These are phyloP conservation scores for Oenanthe javanica DNA, from an alignment of 140 eudicot species.

Conservation along the genomic window DNA sequence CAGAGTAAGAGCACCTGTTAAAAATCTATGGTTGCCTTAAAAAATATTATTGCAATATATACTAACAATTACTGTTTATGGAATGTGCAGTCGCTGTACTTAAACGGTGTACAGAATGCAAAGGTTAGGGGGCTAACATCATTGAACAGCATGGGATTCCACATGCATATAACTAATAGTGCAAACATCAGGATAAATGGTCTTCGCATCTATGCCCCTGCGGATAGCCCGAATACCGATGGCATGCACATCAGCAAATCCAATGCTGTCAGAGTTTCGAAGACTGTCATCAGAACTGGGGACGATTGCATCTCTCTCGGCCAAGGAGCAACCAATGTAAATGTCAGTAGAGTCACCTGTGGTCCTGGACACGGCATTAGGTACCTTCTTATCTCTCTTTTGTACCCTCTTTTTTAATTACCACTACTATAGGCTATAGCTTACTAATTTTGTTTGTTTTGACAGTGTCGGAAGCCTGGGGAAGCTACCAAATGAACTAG, in stretches of 20 bases:
- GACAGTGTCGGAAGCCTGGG: conserved; percentile 57
- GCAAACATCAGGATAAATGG: conserved; percentile 15
- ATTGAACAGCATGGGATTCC: conserved; percentile 54
- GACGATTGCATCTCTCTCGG: conserved; percentile 55
- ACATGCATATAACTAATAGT: conserved; percentile 33
- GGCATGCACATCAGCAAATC: conserved; percentile 51
- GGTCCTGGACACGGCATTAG: conserved; percentile 72
- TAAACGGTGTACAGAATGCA: conserved; percentile 26
- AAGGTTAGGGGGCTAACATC: conserved; percentile 20
- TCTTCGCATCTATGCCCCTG: conserved; percentile 35
- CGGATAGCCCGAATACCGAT: conserved; percentile 46
- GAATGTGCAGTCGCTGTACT: conserved; percentile 30
- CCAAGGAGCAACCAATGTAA: conserved; percentile 42
- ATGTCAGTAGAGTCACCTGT: conserved; percentile 33
- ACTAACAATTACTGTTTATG: not conserved
- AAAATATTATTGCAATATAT: not conserved
- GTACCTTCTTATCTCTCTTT: conserved; percentile 10
- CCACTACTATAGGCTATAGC: not conserved
- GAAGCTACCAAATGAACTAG: conserved; percentile 33
- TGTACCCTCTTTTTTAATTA: not conserved
- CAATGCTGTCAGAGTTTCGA: conserved; percentile 18
- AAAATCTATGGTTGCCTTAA: too few relatives aligned
- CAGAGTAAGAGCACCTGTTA: too few relatives aligned
- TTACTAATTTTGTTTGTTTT: not conserved
- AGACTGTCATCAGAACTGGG: conserved; percentile 32